A percentile compares a stretch with the other conserved stretches of the same genome.
Evolutionary conservation across 139 green algal species (phyloP).

Genomic region (Nannochloris sp.): DNA sequence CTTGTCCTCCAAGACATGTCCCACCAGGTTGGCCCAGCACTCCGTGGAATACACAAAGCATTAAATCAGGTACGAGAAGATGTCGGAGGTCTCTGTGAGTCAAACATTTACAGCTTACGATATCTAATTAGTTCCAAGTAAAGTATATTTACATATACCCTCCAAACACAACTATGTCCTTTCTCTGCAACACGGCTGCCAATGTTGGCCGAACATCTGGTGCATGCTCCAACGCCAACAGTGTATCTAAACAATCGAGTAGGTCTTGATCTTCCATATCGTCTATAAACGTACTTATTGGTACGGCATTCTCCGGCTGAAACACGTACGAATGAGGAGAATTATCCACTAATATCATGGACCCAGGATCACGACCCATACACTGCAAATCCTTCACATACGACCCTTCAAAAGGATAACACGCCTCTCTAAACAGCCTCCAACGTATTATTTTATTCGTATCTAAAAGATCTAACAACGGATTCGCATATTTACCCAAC

Average conservation of each 20-base stretch:
- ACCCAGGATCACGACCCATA: slow-evolving; percentile 67
- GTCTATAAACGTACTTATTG: slow-evolving; percentile 90
- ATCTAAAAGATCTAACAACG: slow-evolving; percentile 88
- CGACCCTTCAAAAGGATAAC: slow-evolving; percentile 78
- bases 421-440: slow-evolving; percentile 90
- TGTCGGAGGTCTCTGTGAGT: slow-evolving; percentile 45
- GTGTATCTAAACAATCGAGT: slow-evolving; percentile 71
- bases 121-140: slow-evolving; percentile 43
- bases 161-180: neutral
- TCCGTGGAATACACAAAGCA: slow-evolving; percentile 54
- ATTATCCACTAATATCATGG: slow-evolving; percentile 96
- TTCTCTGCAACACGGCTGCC: slow-evolving; percentile 17
- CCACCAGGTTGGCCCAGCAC: slow-evolving; percentile 18
- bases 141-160: neutral
- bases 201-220: slow-evolving; percentile 56
- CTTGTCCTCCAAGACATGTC: slow-evolving; percentile 28
- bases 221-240: slow-evolving; percentile 54
- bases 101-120: slow-evolving; percentile 67
- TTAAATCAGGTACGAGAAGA: slow-evolving; percentile 53
- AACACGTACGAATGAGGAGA: slow-evolving; percentile 93
- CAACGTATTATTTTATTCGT: slow-evolving; percentile 57
- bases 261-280: slow-evolving; percentile 79
- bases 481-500: slow-evolving; percentile 82
- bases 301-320: slow-evolving; percentile 91
- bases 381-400: slow-evolving; percentile 86